Base-by-base conservation (phyloP, 495 filamentous ascomycete genomes). In the Hypoxylon trugodes region DNA sequence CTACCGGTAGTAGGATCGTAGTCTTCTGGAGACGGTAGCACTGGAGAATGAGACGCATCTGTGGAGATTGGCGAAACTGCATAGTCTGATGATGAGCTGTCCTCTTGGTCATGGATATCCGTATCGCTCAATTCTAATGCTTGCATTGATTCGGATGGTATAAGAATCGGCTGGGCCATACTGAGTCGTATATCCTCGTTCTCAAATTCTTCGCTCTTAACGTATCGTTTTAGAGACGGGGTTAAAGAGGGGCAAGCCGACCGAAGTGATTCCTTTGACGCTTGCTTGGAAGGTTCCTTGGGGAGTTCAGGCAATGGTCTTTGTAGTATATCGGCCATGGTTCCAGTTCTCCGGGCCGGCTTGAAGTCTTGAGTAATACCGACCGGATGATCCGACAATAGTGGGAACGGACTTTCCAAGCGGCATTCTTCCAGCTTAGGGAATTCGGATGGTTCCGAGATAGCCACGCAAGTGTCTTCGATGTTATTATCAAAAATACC, bases 301-400 rank as follows among this genome's bases (percentile, higher is more conserved):
- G 68, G 69, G 1, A 80, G 68, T 57, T 78, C 73, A n/a, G 80
- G 80, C 4, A 82, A 46, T n/a, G 78, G 77, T 0, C 78, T 71
- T 48, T 76, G 74, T 22, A 76, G 48, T 26, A 71, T 18, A 12
- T 69, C 49, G 61, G 64, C 40, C 62, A 57, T 10, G 32, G 28
- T 6, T 33, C 61, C 66, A 65, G 69, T 41, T 68, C 71, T 53
- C 52, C 65, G 57, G 71, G 60, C 19, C 66, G 63, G 13, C 65
- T 28, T 19, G 21, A 2, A 3, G 26, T 50, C 9, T 64, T 43
- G 24, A 32, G 18, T 3, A 15, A 24, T 13, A 18, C 16, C 18
- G 28, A 13, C 3, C 48, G 7, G 43, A 45, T 9, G 40, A 16
- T 52, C 13, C 2, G 62, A 51, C 2, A 70, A 70, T 3, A 73